Base-by-base conservation (phyloP, 1,139 yeast species). In the Taphrina betulina region DNA sequence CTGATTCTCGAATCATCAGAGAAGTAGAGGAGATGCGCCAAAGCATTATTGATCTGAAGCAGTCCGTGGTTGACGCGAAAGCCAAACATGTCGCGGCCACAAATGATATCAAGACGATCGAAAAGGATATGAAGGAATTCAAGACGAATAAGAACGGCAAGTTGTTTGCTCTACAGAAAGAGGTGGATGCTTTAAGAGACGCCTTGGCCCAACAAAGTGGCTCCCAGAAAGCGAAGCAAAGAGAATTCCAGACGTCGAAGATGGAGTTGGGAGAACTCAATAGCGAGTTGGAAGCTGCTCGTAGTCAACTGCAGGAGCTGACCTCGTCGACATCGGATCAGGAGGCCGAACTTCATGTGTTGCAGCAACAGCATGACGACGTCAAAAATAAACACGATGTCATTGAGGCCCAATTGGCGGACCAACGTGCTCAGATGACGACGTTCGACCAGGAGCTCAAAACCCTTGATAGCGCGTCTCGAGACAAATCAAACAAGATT, bases 41-140 rank as follows among this genome's bases (percentile, higher is more conserved):
- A 8, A 60, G 57, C 19, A 45, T 60, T 2, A 44, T 31, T 5
- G 36, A 53, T 60, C 69, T 48, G 69, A 68, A 57, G 43, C 65
- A 65, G 7, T 87, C 83, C 64, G 75, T 86, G n/a, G 65, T 66
- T 4, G 62, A 65, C 0, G 72, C 86, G 14, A 66, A 72, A 16
- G 64, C 66, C n/a, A 68, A 69, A 51, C 75, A 80, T n/a, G 56
- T 57, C 1, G 68, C 67, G 16, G 74, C 76, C 33, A 68, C 73
- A 37, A 59, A 64, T 2, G 67, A 64, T 2, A 65, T 73, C 12
- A 53, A 62, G 7, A 62, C 61, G 17, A 82, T 87, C 57, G 88
- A 85, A 65, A 77, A 74, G 31, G 98, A 94, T 68, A 86, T 89
- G 74, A 74, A 76, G 53, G 98, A 94, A 63, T 90, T 90, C 68